A percentile compares a stretch with the other conserved stretches of the same genome.
Evolutionary conservation across 805 yeast species (phyloP).

Genomic region (Pichia phayaonensis): DNA sequence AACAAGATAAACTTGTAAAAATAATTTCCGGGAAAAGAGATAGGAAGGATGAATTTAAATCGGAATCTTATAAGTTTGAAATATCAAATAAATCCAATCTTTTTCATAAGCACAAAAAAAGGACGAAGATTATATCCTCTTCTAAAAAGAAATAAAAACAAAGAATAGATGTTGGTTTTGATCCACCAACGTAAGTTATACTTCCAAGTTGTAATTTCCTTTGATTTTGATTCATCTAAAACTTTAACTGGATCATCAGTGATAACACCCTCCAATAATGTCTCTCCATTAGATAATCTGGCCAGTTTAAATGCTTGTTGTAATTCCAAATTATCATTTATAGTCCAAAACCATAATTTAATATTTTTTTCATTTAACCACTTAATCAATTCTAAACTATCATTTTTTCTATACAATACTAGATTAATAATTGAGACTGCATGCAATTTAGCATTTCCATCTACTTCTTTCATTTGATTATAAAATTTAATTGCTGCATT

Average conservation of each 20-base stretch:
- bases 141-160: slow-evolving; percentile 16
- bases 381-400: slow-evolving; percentile 13
- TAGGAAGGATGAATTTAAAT: not conserved
- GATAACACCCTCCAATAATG: slow-evolving; percentile 16
- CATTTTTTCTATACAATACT: slow-evolving; percentile 16
- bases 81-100: slow-evolving; percentile 18
- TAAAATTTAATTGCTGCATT: slow-evolving; percentile 18
- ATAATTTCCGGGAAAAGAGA: not conserved
- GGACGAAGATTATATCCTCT: slow-evolving; percentile 17
- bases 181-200: slow-evolving; percentile 13
- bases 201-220: not conserved
- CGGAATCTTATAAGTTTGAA: not conserved
- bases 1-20: not conserved
- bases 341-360: slow-evolving; percentile 32
- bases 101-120: slow-evolving; percentile 12
- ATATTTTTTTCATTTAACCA: slow-evolving; percentile 16
- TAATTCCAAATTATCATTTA: slow-evolving; percentile 23
- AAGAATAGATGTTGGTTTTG: slow-evolving; percentile 11
- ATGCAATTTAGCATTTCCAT: slow-evolving; percentile 14
- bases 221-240: not conserved
- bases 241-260: slow-evolving; percentile 18
- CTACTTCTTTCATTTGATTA: slow-evolving; percentile 10
- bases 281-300: slow-evolving; percentile 2
- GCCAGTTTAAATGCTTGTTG: slow-evolving; percentile 13
- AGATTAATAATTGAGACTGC: slow-evolving; percentile 20